These are phyloP conservation scores for Fusarium brevicatenulatum DNA, from an alignment of 2,329 filamentous ascomycete genomes.

Conservation along the genomic window DNA sequence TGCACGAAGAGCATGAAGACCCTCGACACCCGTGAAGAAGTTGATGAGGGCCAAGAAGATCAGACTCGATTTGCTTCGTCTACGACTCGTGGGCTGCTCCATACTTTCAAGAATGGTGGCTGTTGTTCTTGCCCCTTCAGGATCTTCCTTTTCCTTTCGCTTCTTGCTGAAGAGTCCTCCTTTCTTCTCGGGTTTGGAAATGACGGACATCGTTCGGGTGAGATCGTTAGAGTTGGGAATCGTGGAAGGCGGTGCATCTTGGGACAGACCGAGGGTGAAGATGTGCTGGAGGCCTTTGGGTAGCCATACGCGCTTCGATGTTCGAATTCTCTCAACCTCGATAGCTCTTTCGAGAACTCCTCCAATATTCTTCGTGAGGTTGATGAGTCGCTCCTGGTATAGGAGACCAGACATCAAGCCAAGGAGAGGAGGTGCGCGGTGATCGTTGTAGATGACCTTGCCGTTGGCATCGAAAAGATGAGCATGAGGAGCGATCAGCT, in stretches of 20 bases:
- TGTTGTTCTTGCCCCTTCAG: background rate
- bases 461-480: constrained; percentile 12
- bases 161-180: constrained; percentile 4
- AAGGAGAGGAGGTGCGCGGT: constrained; percentile 5
- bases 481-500: constrained; percentile 1
- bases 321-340: constrained; percentile 4
- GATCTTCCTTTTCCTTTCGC: background rate
- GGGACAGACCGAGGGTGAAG: background rate
- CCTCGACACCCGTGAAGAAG: constrained; percentile 12
- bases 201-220: background rate
- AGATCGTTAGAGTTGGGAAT: background rate
- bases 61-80: constrained; percentile 9
- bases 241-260: constrained; percentile 17
- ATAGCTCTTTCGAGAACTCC: background rate
- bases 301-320: constrained; percentile 2
- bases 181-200: constrained; percentile 17
- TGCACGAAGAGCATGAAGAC: constrained; percentile 6
- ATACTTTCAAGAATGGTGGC: background rate
- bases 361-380: constrained; percentile 2
- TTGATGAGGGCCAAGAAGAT: constrained; percentile 4
- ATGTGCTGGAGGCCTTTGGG: constrained; percentile 8
- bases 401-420: constrained; percentile 16
- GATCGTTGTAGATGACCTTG: background rate
- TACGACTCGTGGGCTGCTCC: constrained; percentile 8
- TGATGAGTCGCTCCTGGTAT: constrained; percentile 11